Evolutionary conservation across 2,329 filamentous ascomycete genomes (phyloP), one percentile per base, ranked within the genome.

Genomic region (Ceratocystis eucalypticola): DNA sequence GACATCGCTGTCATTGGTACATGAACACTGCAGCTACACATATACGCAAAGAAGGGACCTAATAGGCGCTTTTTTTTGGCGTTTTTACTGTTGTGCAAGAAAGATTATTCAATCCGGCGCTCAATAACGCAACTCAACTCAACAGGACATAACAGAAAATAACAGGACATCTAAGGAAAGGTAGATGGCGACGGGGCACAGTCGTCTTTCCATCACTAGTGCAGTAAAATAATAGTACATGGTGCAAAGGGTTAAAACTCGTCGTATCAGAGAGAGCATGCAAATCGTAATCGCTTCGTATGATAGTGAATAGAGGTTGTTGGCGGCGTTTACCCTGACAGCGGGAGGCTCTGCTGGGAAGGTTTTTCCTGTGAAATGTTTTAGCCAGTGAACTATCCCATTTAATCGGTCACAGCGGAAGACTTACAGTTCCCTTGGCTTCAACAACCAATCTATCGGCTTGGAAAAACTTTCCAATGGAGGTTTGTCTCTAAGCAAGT

Each of bases 381-480:
- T 68, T 61, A 68, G 64, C 44, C 57, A 33, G 33, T 10, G 41
- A 1, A 53, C 22, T 7, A 2, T 6, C 22, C 17, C n/a, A 12
- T 3, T 44, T 3, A 22, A 33, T 22, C 3, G 1, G 10, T 53
- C 62, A 45, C 6, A 10, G 17, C 25, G 1, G 33, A 20, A 12
- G 25, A 64, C 64, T 62, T 66, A 68, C 66, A 7, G 57, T 65
- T 45, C 48, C 67, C 64, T 68, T 67, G 30, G 61, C 65, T 77
- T 99, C 94, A 0, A 99, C 89, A 15, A 99, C 94, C 76, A 99
- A 82, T 73, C 86, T 83, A 74, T 97, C 92, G 69, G 95, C 76
- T 77, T 96, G 89, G 79, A 90, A 97, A 78, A 97, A 97, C 74
- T 96, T 89, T 74, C 91, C 95, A 73, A 99, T 85, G 63, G 94